These are phyloP conservation scores for Paracorniculantispora psalliotae DNA, from an alignment of 2,329 filamentous ascomycete genomes.

Conservation along the genomic window DNA sequence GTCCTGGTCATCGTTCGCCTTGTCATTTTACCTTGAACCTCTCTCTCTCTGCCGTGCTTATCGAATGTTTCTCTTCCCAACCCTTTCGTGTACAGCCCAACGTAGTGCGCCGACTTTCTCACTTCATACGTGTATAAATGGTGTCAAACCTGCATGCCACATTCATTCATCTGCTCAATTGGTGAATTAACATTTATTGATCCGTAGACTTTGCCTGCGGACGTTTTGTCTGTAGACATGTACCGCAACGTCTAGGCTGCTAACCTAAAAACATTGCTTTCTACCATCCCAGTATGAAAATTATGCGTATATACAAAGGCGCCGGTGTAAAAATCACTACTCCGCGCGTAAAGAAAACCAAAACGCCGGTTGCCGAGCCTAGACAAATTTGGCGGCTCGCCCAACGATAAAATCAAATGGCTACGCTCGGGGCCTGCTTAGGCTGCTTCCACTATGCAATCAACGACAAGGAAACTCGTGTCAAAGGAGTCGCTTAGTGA, in stretches of 20 bases:
- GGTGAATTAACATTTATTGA: too few relatives aligned
- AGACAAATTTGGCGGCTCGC: neutral
- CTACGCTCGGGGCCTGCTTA: neutral
- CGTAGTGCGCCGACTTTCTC: too few relatives aligned
- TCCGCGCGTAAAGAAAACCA: neutral
- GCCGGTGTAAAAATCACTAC: neutral
- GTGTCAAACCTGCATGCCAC: too few relatives aligned
- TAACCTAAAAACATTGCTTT: conserved; percentile 6
- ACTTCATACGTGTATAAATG: too few relatives aligned
- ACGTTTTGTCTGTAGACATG: neutral
- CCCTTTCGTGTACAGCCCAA: too few relatives aligned
- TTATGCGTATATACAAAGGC: conserved; percentile 7
- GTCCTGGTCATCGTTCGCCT: too few relatives aligned
- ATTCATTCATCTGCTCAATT: too few relatives aligned
- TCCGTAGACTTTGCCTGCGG: too few relatives aligned
- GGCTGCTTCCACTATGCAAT: neutral
- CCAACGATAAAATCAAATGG: conserved; percentile 1
- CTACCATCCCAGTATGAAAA: conserved; percentile 6
- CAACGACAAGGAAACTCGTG: conserved; percentile 8
- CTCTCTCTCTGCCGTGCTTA: too few relatives aligned
- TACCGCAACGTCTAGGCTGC: too few relatives aligned
- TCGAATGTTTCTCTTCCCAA: too few relatives aligned
- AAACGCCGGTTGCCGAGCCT: neutral
- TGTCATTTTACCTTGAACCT: too few relatives aligned
- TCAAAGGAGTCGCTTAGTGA: conserved; percentile 19